Evolutionary conservation across 345 rosid genomes (phyloP), one percentile per base, ranked within the genome.

Genomic region (Gossypioides kirkii): DNA sequence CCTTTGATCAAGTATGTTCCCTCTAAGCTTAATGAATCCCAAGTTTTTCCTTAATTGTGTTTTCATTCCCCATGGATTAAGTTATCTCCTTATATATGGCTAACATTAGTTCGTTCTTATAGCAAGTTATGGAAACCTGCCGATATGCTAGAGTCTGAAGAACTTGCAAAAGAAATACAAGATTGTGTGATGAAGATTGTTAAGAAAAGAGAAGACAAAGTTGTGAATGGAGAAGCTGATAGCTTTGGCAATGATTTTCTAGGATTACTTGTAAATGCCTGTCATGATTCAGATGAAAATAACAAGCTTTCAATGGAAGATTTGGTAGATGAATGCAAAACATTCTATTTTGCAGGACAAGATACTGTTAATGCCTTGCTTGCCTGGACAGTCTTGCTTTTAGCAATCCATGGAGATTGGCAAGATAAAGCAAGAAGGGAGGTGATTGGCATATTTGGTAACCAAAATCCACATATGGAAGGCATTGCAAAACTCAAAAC

Each of bases 351-450:
- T 58, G 84, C 73, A 9, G 83, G 87, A 38, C 87, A 78, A 1
- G 87, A 80, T 64, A 83, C 83, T 6, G 74, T 79, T 0, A 12
- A 71, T 55, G 53, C 76, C 72, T 55, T 69, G 43, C 88, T 87
- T n/a, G n/a, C 80, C 1, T 84, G 87, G 88, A 73, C 77, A 0
- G 22, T 78, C 61, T 36, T 83, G 20, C 86, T 87, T 76, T 75
- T 85, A 7, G 90, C 86, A 41, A 56, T 73, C 38, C 75, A 78
- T 52, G 17, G 71, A 13, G 82, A 84, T 22, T 84, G 86, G 87
- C 90, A 84, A 49, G 86, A 81, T 2, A 73, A 76, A 54, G 87
- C 73, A 13, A 81, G 85, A 55, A 60, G 68, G 5, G 81, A 82
- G 62, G 84, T 84, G 49, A 61, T 79, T 26, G 56, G 73, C 0